Evolutionary conservation across 495 filamentous ascomycete genomes (phyloP), one percentile per base, ranked within the genome.

Genomic region (Hypoxylon lienhwacheense): DNA sequence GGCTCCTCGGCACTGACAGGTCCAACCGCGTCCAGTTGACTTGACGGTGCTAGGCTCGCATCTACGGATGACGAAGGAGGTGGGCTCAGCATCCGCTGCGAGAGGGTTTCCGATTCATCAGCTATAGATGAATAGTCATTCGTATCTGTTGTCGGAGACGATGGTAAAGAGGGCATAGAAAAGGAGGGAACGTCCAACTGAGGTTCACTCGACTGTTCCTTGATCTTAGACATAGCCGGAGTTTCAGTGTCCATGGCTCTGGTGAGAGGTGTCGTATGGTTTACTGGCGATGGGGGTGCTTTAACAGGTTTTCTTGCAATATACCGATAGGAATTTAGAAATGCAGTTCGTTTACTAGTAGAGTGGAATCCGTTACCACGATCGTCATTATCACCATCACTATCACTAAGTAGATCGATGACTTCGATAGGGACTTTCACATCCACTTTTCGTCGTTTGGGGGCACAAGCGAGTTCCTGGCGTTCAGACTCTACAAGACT

Each of bases 321-420:
- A n/a, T n/a, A n/a, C n/a, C n/a, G n/a, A n/a, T n/a, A n/a, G n/a
- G n/a, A n/a, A n/a, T n/a, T n/a, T n/a, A n/a, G n/a, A n/a, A n/a
- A n/a, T n/a, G n/a, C n/a, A n/a, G n/a, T n/a, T n/a, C n/a, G n/a
- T 46, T 25, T 6, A 12, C 4, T 14, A 16, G n/a, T 16, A 12
- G 7, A 6, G 16, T 25, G 10, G n/a, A n/a, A n/a, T 36, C 6
- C 4, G 2, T 3, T 29, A 11, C n/a, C 20, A 5, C 8, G 20
- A 12, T 24, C 25, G 14, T 12, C n/a, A 33, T 11, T 2, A 5
- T 25, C 24, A 20, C 51, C 41, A 1, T 60, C 55, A 11, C 53
- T 45, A 20, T 53, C 49, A 32, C 49, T 54, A 12, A 60, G 50
- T 10, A 61, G 37, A 32, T 46, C 51, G 20, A 55, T 55, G 17